Evolutionary conservation across 371 early-diverging fungal genomes (phyloP).

Genomic region (Mucor lusitanicus): DNA sequence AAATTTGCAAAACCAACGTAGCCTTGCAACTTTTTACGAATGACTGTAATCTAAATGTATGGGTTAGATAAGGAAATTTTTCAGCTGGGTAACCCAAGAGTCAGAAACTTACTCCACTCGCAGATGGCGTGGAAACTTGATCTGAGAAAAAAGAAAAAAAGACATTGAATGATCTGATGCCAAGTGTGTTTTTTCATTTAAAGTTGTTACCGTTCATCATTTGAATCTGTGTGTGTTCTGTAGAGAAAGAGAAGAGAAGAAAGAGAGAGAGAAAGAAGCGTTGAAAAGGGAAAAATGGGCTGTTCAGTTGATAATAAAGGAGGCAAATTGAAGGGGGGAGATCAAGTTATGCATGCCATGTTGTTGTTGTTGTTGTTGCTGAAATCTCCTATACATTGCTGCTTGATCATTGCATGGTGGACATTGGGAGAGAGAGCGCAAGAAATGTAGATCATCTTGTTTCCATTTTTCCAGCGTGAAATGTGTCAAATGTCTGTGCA

Average conservation of each 20-base stretch:
- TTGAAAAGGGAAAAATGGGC: neutral
- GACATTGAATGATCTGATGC: neutral
- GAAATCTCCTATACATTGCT: neutral
- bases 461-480: neutral
- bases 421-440: neutral
- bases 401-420: neutral
- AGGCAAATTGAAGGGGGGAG: neutral
- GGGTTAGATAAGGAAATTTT: neutral
- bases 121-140: slow-evolving; percentile 1
- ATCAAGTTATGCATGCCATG: slow-evolving; percentile 5
- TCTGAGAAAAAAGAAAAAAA: neutral
- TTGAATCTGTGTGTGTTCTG: neutral
- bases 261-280: slow-evolving; percentile 2
- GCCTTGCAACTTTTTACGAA: slow-evolving; percentile 82
- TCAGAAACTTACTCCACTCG: slow-evolving; percentile 7
- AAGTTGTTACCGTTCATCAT: slow-evolving; percentile 5
- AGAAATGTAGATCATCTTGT: neutral
- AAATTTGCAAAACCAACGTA: slow-evolving; percentile 97
- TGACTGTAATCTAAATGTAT: slow-evolving; percentile 35
- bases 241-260: neutral
- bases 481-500: neutral
- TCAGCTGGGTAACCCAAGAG: too few relatives aligned
- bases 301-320: neutral
- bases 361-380: neutral
- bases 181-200: neutral